Evolutionary conservation across 768 basidiomycete genomes (phyloP).

Genomic region (Gymnopilus dilepis): DNA sequence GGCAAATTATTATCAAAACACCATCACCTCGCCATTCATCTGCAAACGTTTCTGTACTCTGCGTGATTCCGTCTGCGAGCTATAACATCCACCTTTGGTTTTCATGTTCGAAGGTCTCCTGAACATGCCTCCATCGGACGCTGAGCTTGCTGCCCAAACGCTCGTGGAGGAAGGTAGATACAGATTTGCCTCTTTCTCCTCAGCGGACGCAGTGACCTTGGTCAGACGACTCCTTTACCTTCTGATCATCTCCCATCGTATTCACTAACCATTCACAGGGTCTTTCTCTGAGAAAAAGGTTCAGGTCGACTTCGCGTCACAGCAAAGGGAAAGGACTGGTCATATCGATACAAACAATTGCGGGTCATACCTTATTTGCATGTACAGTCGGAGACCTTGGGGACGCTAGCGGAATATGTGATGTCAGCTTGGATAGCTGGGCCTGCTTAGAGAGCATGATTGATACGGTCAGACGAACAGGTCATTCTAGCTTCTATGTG

Average conservation of each 20-base stretch:
- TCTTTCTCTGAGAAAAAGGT: conserved; percentile 83
- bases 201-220: conserved; percentile 81
- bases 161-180: conserved; percentile 71
- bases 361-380: conserved; percentile 79
- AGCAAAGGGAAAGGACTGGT: conserved; percentile 81
- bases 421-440: conserved; percentile 86
- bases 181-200: conserved; percentile 76
- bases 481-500: conserved; percentile 86
- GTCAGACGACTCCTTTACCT: conserved; percentile 34
- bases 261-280: conserved; percentile 39
- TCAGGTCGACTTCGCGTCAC: conserved; percentile 73
- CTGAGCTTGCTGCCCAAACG: conserved; percentile 73
- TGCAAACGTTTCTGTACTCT: background rate
- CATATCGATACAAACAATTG: conserved; percentile 79
- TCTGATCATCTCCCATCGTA: background rate
- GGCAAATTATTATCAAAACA: background rate
- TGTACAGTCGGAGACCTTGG: conserved; percentile 87
- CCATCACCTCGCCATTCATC: background rate
- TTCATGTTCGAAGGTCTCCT: conserved; percentile 71
- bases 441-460: conserved; percentile 79
- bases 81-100: background rate
- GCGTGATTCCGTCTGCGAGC: background rate
- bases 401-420: conserved; percentile 64
- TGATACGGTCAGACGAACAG: conserved; percentile 76
- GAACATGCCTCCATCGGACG: conserved; percentile 66